Conservation (phyloP, 345 rosid genomes). For the Populus tremula region DNA sequence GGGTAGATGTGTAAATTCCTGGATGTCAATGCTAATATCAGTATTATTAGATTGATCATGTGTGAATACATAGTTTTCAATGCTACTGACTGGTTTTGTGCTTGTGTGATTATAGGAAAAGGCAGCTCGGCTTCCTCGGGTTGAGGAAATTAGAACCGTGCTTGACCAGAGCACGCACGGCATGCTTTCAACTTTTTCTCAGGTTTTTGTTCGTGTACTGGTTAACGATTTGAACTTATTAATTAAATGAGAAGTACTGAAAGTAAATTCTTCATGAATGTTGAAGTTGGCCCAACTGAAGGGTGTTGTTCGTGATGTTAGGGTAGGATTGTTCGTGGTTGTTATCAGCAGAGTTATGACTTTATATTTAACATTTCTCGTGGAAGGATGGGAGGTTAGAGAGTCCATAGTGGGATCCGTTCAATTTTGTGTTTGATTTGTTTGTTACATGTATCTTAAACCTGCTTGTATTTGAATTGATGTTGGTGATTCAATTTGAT, state of each 20-base stretch:
- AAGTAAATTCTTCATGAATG: not conserved
- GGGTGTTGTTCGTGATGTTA: not conserved
- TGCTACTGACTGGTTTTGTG: slow-evolving; percentile 5
- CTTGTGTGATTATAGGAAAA: slow-evolving; percentile 49
- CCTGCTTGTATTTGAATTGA: too few species aligned
- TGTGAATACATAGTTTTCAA: not conserved
- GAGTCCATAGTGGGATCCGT: too few species aligned
- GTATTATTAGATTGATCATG: not conserved
- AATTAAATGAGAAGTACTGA: not conserved
- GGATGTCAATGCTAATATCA: not conserved
- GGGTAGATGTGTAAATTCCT: not conserved
- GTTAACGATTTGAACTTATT: not conserved
- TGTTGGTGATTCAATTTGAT: too few species aligned
- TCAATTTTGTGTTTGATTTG: too few species aligned
- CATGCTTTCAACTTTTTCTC: slow-evolving; percentile 79
- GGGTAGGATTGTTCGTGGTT: too few species aligned
- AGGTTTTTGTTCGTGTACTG: slow-evolving; percentile 40
- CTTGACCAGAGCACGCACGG: slow-evolving; percentile 59
- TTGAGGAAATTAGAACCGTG: slow-evolving; percentile 72
- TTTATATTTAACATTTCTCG: too few species aligned
- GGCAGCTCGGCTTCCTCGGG: slow-evolving; percentile 78
- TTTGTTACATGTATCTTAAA: too few species aligned
- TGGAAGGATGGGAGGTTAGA: too few species aligned
- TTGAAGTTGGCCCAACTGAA: not conserved
- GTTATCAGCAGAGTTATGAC: too few species aligned